Conservation (phyloP, 257 asterid species). For the Gentiana macrophylla region DNA sequence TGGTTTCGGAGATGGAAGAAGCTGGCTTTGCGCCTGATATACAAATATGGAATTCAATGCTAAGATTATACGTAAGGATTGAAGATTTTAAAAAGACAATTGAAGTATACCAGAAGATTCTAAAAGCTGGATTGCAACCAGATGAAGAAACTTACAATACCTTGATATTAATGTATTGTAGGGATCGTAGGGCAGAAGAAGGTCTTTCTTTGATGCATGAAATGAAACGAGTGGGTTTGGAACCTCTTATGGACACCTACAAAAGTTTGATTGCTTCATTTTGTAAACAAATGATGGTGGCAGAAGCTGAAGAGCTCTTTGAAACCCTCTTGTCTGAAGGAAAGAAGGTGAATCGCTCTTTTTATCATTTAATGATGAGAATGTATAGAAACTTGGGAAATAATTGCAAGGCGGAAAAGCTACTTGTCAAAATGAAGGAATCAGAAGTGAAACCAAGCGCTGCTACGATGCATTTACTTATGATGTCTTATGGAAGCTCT, state of each 20-base stretch:
- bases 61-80: conserved; percentile 49
- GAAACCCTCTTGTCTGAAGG: conserved; percentile 50
- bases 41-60: conserved; percentile 60
- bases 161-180: conserved; percentile 79
- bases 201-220: conserved; percentile 51
- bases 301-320: conserved; percentile 83
- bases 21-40: conserved; percentile 72
- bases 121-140: conserved; percentile 60
- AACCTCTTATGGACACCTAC: conserved; percentile 60
- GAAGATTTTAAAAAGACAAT: conserved; percentile 83
- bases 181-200: conserved; percentile 83
- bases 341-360: conserved; percentile 55
- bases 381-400: conserved; percentile 69
- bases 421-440: conserved; percentile 72
- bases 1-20: conserved; percentile 83
- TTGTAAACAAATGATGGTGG: conserved; percentile 65
- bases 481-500: conserved; percentile 93
- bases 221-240: conserved; percentile 49
- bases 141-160: conserved; percentile 76
- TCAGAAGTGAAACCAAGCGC: conserved; percentile 70
- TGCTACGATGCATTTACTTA: conserved; percentile 92
- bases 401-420: conserved; percentile 65
- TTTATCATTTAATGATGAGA: conserved; percentile 96
- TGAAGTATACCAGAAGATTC: conserved; percentile 57
- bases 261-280: conserved; percentile 87